Evolutionary conservation across 257 asterid species (phyloP), one percentile per base, ranked within the genome.

Genomic region (Penstemon eatonii): DNA sequence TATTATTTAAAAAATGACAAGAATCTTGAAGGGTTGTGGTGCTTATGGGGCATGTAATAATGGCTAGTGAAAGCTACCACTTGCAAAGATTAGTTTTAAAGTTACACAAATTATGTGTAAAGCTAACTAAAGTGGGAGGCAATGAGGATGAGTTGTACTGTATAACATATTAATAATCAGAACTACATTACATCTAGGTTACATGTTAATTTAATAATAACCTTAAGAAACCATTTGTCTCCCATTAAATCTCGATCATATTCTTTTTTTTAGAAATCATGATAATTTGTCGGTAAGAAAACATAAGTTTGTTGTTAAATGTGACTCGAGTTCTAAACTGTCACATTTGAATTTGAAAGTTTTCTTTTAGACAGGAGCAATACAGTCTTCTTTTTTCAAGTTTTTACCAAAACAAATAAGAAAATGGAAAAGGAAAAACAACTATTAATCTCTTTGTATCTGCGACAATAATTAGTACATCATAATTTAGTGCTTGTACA

Each of bases 1-100:
- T 10, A 3, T 0, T 69, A 11, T 52, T 63, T 56, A 54, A 41
- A 73, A 68, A 73, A 69, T 43, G 67, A 76, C 70, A 63, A 73
- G 79, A 83, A 80, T 71, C 72, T 78, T 72, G 70, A 78, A 47
- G 80, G 53, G 47, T 77, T 72, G 86, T 74, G 73, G 68, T 85
- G 82, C 90, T 85, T 85, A 83, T 72, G 79, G 90, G 84, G 81
- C 66, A 39, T 83, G 87, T 73, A 86, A 89, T 89, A 82, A 89
- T 89, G 76, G 81, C 79, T 33, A 72, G 70, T 82, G 83, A 83
- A 83, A 85, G 84, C 82, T 76, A 73, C 80, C 64, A 62, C 79
- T 78, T 65, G 66, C 60, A 75, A 68, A 76, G 59, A 70, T 70
- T 77, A 81, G 55, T 59, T 71, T 66, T 54, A 61, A 70, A 63